Evolutionary conservation across 2,329 filamentous ascomycete genomes (phyloP).

Genomic region (Colletotrichum shisoi): DNA sequence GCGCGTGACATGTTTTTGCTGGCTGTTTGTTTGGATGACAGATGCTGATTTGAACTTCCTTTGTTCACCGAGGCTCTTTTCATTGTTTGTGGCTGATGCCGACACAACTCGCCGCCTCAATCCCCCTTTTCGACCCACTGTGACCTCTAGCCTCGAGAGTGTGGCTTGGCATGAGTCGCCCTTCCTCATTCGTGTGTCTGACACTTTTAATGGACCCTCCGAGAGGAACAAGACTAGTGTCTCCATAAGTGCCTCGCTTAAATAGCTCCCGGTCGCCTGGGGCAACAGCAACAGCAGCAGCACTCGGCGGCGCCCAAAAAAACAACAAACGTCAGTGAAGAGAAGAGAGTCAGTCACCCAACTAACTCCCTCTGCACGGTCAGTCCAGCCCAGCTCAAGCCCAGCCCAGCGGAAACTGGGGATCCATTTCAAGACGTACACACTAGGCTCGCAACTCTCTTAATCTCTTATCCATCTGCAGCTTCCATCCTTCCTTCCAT

Average conservation of each 20-base stretch:
- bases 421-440: constrained; percentile 30
- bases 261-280: constrained; percentile 38
- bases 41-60: not conserved
- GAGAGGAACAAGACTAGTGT: not conserved
- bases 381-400: not conserved
- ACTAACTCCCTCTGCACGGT: not conserved
- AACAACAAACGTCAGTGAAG: constrained; percentile 40
- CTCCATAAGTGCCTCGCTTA: constrained; percentile 30
- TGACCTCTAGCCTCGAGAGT: not conserved
- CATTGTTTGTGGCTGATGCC: constrained; percentile 33
- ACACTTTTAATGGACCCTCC: too few relatives aligned
- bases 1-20: constrained; percentile 1
- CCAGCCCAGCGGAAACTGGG: constrained; percentile 9
- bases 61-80: constrained; percentile 4
- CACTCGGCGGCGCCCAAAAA: constrained; percentile 19
- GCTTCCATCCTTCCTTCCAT: constrained; percentile 20
- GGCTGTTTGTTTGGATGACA: not conserved
- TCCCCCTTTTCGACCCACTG: accelerated
- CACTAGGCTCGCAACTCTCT: constrained; percentile 4
- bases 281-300: constrained; percentile 36
- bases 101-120: not conserved
- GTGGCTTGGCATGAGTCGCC: not conserved
- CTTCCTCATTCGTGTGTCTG: constrained; percentile 1
- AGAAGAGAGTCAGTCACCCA: constrained; percentile 11
- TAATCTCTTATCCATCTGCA: constrained; percentile 39